Evolutionary conservation across 1,284 basidiomycete genomes (phyloP).

Genomic region (Sanghuangporus sanghuang): DNA sequence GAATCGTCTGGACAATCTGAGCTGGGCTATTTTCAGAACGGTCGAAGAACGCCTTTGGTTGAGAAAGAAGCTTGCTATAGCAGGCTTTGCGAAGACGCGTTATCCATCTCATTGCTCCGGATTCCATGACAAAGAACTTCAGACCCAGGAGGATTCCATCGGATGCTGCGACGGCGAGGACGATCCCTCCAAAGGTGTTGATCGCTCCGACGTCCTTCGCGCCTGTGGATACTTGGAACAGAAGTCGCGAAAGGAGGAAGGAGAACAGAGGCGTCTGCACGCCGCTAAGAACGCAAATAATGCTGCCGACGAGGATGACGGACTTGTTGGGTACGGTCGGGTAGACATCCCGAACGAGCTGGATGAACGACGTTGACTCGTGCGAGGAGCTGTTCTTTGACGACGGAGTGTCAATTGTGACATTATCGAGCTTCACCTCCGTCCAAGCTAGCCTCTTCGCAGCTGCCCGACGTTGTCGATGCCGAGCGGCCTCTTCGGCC

Average conservation of each 20-base stretch:
- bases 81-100: slow-evolving; percentile 56
- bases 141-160: slow-evolving; percentile 72
- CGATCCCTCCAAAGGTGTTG: slow-evolving; percentile 62
- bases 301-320: slow-evolving; percentile 62
- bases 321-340: slow-evolving; percentile 75
- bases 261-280: slow-evolving; percentile 90
- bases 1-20: slow-evolving; percentile 71
- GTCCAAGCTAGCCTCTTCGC: slow-evolving; percentile 26
- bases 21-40: slow-evolving; percentile 55
- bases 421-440: slow-evolving; percentile 27
- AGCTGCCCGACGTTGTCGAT: slow-evolving; percentile 20
- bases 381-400: neutral
- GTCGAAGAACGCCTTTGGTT: slow-evolving; percentile 94
- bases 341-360: slow-evolving; percentile 49
- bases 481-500: slow-evolving; percentile 29
- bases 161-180: slow-evolving; percentile 66
- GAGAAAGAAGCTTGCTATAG: slow-evolving; percentile 61
- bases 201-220: slow-evolving; percentile 59
- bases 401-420: slow-evolving; percentile 20
- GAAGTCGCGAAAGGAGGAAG: slow-evolving; percentile 77
- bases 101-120: slow-evolving; percentile 73
- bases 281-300: slow-evolving; percentile 66
- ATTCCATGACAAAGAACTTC: slow-evolving; percentile 78
- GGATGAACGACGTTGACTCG: slow-evolving; percentile 18
- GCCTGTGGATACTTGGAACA: slow-evolving; percentile 74